Percentiles rank a stretch among this genome's conserved stretches.
phyloP scores from a whole-genome alignment of 1,284 basidiomycete species.

The Lignosus rhinocerotis region DNA sequence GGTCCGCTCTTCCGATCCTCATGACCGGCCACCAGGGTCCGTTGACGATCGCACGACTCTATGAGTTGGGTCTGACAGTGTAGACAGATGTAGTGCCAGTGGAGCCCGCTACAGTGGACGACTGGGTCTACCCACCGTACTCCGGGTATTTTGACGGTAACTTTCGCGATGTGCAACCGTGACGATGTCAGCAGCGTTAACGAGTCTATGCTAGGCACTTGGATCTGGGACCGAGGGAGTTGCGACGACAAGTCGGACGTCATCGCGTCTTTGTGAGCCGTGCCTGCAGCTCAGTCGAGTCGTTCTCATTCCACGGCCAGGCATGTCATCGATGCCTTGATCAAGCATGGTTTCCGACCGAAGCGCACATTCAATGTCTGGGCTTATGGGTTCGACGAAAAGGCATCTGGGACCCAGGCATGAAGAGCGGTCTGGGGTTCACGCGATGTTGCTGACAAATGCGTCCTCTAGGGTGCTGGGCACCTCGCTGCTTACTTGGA shows the following conservation, averaged over 20 bases:
- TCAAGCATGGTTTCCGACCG: conserved; percentile 51
- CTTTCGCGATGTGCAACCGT: background rate
- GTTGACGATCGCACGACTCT: background rate
- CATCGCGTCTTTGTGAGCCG: conserved; percentile 52
- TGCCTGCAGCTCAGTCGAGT: background rate
- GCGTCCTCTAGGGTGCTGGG: conserved; percentile 45
- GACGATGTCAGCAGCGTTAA: background rate
- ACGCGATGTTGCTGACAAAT: background rate
- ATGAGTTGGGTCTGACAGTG: background rate
- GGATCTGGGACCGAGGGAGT: conserved; percentile 65
- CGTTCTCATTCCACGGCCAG: conserved; percentile 17
- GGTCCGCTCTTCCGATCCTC: conserved; percentile 58
- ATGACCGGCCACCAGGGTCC: conserved; percentile 67
- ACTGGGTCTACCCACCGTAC: conserved; percentile 48
- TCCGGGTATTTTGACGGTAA: conserved; percentile 37
- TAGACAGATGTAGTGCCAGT: conserved; percentile 56
- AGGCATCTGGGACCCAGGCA: conserved; percentile 51
- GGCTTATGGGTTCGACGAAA: conserved; percentile 72
- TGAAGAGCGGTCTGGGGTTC: conserved; percentile 10
- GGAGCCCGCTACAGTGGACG: conserved; percentile 46
- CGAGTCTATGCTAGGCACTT: conserved; percentile 32
- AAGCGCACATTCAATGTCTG: conserved; percentile 59
- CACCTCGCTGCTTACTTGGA: conserved; percentile 47
- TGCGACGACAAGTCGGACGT: conserved; percentile 63
- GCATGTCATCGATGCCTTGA: conserved; percentile 50